A percentile compares a stretch with the other conserved stretches of the same genome.
Conservation (phyloP, 441 rosid genomes). For the Arabidopsis lyrata region DNA sequence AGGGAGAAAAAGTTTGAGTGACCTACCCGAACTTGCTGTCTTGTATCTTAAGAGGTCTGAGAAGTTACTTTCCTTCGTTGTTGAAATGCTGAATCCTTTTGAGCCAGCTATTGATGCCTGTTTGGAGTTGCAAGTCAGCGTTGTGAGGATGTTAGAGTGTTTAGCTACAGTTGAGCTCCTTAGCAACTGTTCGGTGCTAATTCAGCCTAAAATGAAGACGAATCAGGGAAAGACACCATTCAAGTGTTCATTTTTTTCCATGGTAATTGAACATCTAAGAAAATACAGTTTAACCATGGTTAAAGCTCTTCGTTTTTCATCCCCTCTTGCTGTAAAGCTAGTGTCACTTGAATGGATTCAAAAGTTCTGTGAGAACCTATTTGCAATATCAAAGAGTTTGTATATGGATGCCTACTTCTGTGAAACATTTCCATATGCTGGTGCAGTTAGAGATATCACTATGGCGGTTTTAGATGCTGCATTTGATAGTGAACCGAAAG, state of each 20-base stretch:
- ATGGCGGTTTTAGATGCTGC: conserved; percentile 80
- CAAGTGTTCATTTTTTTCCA: conserved; percentile 49
- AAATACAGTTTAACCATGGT: conserved; percentile 63
- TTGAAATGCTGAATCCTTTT: conserved; percentile 83
- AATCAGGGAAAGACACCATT: conserved; percentile 49
- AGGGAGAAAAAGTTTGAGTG: conserved; percentile 59
- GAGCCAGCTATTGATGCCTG: conserved; percentile 56
- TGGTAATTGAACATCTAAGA: conserved; percentile 66
- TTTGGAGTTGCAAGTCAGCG: conserved; percentile 81
- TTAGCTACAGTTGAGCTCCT: conserved; percentile 76
- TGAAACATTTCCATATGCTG: conserved; percentile 62
- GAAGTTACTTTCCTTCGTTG: conserved; percentile 65
- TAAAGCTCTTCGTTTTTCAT: conserved; percentile 70
- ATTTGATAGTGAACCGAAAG: conserved; percentile 87
- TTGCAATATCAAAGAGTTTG: conserved; percentile 55
- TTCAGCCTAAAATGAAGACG: conserved; percentile 46
- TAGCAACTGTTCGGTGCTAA: conserved; percentile 61
- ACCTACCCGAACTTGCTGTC: conserved; percentile 64
- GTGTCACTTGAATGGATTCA: conserved; percentile 80
- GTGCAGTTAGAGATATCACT: conserved; percentile 58
- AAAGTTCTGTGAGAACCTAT: conserved; percentile 71
- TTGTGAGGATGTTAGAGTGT: conserved; percentile 72
- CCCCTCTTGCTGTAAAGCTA: conserved; percentile 79
- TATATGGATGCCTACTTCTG: conserved; percentile 47
- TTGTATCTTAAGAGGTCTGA: conserved; percentile 81